Evolutionary conservation across 2,329 filamentous ascomycete genomes (phyloP), one percentile per base, ranked within the genome.

Genomic region (Corynespora cassiicola): DNA sequence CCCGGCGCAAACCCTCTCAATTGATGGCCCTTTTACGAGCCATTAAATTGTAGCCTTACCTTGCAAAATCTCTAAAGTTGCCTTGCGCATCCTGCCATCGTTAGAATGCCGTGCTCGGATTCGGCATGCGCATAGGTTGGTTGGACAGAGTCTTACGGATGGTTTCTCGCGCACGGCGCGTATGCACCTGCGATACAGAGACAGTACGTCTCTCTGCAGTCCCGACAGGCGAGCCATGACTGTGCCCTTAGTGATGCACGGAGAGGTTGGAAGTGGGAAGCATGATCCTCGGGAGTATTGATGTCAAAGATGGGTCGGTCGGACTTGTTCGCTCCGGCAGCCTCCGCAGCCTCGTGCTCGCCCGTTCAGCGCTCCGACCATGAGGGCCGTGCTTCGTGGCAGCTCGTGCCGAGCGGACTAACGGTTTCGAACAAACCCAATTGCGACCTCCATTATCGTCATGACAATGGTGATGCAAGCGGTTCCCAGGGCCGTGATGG

Each of bases 131-230:
- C 17, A 15, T 23, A 8, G 6, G 6, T 27, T 25, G 14, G 31
- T 5, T 20, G 16, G 18, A 15, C 21, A 19, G 16, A 16, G 23
- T 60, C 77, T 57, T 67, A 92, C 89, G 56, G 72, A 65, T 32
- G 91, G 90, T 68, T 99, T 97, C 60, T 84, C 85, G 44, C 86
- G 82, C 42, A 86, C 84, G 60, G 88, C 88, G 43, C 91, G 82
- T 17, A 99, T 75, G 59, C 92, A 97, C 63, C 84, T 81, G 42
- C 92, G 84, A 67, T 97, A 99, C 10, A 99, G 80, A 21, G 84
- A 78, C 34, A 97, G 70, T 3, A 96, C 92, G 60, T 96, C 90
- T 58, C 82, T 86, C 66, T 97, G 92, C n/a, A 97, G 76, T 22
- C 94, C 94, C 6, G 91, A 95, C 17, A 91, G 75, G 56, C 83